Conservation (phyloP, 2,329 filamentous ascomycete genomes). For the Colletotrichum sp. region DNA sequence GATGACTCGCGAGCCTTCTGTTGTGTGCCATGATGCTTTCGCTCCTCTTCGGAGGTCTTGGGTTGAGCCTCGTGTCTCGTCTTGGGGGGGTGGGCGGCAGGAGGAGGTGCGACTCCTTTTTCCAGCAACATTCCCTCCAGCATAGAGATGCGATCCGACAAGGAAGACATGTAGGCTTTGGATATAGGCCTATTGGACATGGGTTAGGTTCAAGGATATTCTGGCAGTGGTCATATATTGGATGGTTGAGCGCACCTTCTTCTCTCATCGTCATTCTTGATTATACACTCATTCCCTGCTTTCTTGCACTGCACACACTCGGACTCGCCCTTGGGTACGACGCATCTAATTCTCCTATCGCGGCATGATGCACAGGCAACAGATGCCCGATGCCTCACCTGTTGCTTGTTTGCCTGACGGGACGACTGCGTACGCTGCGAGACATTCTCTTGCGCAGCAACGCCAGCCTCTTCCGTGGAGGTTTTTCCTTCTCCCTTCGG, state of each 20-base stretch:
- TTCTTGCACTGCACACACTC: constrained; percentile 59
- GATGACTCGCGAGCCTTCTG: background rate
- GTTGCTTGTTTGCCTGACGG: constrained; percentile 36
- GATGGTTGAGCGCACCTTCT: constrained; percentile 44
- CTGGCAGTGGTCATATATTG: background rate
- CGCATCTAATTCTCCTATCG: constrained; percentile 51
- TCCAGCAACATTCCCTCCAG: constrained; percentile 57
- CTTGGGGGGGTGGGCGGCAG: constrained; percentile 58
- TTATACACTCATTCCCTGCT: constrained; percentile 55
- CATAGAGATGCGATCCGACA: constrained; percentile 58
- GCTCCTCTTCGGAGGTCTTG: constrained; percentile 20
- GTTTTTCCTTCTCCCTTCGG: background rate
- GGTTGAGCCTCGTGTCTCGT: constrained; percentile 44
- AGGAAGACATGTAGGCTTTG: constrained; percentile 62
- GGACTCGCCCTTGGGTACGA: constrained; percentile 55
- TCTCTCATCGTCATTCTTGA: constrained; percentile 63
- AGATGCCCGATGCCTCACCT: constrained; percentile 53
- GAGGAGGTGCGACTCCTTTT: constrained; percentile 52
- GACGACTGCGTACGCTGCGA: constrained; percentile 31
- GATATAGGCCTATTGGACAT: constrained; percentile 52
- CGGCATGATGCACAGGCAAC: constrained; percentile 61
- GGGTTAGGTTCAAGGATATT: background rate
- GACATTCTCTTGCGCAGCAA: constrained; percentile 37
- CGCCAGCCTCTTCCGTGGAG: constrained; percentile 27
- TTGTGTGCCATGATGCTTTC: constrained; percentile 20